Conservation (phyloP, 176 grass and related monocot genomes). For the Oryza brachyantha region DNA sequence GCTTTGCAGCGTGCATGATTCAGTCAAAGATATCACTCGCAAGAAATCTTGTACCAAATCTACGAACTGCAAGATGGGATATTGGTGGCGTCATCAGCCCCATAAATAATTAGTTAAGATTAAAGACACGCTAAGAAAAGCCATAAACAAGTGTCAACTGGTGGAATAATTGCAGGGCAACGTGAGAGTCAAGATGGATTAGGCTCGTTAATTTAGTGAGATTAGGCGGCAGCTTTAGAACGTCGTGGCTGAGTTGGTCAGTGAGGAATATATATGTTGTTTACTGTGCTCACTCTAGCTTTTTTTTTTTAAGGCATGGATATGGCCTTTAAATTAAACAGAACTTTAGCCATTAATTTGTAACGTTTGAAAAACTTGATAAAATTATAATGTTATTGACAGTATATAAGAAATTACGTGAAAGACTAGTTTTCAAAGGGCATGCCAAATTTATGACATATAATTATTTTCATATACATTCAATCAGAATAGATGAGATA, state of each 20-base stretch:
- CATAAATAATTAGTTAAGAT: not conserved
- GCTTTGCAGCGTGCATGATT: not conserved
- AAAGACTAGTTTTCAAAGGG: no score
- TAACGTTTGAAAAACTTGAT: no score
- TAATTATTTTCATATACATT: not conserved
- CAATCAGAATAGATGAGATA: not conserved
- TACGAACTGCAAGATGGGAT: not conserved
- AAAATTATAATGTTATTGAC: no score
- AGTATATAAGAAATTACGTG: no score
- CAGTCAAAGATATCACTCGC: conserved; percentile 28
- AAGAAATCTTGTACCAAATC: not conserved
- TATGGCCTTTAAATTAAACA: no score
- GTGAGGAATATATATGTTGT: no score
- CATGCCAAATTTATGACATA: no score
- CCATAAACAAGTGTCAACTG: conserved; percentile 8
- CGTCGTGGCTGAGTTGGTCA: not conserved
- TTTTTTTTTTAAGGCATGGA: no score
- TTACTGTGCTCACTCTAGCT: no score
- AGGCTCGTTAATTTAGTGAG: not conserved
- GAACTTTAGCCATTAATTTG: no score
- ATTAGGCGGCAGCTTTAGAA: not conserved
- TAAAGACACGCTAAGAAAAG: not conserved
- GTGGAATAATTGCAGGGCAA: conserved; percentile 18
- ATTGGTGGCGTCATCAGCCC: conserved; percentile 18
- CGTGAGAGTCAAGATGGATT: conserved; percentile 8